Evolutionary conservation across 2,329 filamentous ascomycete species (phyloP).

Genomic region (Aureobasidium namibiae): DNA sequence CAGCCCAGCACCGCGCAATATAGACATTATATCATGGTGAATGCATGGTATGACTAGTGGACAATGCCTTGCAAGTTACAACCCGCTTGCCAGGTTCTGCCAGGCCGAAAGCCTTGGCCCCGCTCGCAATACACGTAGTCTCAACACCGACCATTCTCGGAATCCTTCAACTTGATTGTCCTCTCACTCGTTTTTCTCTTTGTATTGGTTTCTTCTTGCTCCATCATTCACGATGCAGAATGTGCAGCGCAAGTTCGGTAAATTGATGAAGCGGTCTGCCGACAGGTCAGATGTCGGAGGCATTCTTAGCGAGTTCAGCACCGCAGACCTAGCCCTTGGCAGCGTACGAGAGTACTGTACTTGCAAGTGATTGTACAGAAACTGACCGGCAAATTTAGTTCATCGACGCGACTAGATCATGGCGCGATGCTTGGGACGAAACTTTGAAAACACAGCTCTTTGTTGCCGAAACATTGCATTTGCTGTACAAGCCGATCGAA

Average conservation of each 20-base stretch:
- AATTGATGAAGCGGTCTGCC: slow-evolving; percentile 60
- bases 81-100: slow-evolving; percentile 8
- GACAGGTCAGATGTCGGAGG: slow-evolving; percentile 70
- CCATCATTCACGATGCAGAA: slow-evolving; percentile 48
- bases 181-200: not conserved
- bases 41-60: slow-evolving; percentile 16
- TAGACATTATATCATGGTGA: not conserved
- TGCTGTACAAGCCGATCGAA: slow-evolving; percentile 68
- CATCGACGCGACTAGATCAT: slow-evolving; percentile 65
- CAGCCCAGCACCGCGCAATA: not conserved
- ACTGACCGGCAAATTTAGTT: slow-evolving; percentile 32
- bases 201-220: not conserved
- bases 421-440: slow-evolving; percentile 70
- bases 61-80: slow-evolving; percentile 6
- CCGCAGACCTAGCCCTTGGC: slow-evolving; percentile 65
- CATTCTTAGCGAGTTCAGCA: slow-evolving; percentile 70
- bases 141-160: slow-evolving; percentile 2
- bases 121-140: slow-evolving; percentile 10
- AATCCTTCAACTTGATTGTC: not conserved
- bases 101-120: slow-evolving; percentile 11
- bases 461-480: slow-evolving; percentile 59
- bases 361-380: not conserved
- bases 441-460: slow-evolving; percentile 51
- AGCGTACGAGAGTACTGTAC: slow-evolving; percentile 43
- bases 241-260: slow-evolving; percentile 67